Base-by-base conservation (phyloP, 2,329 filamentous ascomycete genomes). In the Paracoccidioides brasiliensis region DNA sequence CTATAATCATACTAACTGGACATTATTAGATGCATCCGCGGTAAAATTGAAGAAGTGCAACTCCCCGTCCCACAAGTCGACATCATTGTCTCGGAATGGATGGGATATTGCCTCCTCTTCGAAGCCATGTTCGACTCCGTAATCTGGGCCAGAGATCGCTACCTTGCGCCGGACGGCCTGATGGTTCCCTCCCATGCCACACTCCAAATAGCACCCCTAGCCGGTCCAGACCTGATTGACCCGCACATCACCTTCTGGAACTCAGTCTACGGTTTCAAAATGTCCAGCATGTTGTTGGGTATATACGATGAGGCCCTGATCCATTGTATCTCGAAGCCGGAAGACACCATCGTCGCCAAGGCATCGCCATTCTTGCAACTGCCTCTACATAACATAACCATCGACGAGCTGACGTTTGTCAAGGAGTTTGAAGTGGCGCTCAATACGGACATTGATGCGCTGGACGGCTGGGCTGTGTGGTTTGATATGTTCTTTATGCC, bases 111-210 rank as follows among this genome's bases (percentile, higher is more conserved):
- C 60, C 79, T 96, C 15, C 79, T 96, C 5, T 97, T 94, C 70
- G 90, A 97, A 72, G 89, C 90, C 55, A 97, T 97, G 90, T 82
- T 97, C 33, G 89, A 93, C 60, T 94, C 88, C 51, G 88, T 97
- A 28, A 78, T 97, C 52, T 91, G 83, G 66, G 91, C 91, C 45
- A 80, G 90, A 58, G 90, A 97, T 72, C 83, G 81, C 62, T 96
- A 95, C 70, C 81, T 97, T 30, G 83, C 80, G 57, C 81, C 85
- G 0, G 84, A 82, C 55, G 90, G 90, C 14, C 76, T 96, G 53
- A 83, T 97, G 74, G 86, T 93, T 2, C 91, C 91, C 4, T 90
- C 86, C 58, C 87, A 94, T 67, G 84, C 86, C 58, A 90, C 84
- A 37, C 80, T 97, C 62, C 87, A 86, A 70, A 77, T 95, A 54